Evolutionary conservation across 1,284 basidiomycete genomes (phyloP), one percentile per base, ranked within the genome.

Genomic region (Macrocybe sp.): DNA sequence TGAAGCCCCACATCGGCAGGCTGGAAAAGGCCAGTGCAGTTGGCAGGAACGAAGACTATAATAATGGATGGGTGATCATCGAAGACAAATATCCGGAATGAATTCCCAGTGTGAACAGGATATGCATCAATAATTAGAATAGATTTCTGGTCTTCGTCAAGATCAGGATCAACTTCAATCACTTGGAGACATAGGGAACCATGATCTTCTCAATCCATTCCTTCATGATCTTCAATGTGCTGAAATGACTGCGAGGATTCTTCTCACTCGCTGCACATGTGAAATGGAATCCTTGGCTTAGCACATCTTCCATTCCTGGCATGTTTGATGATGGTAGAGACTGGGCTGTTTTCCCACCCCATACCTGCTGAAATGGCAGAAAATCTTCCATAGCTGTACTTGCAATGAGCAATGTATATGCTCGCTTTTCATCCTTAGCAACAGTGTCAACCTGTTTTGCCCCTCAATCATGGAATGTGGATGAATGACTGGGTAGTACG

Each of bases 301-400:
- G 31, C 1, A 55, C 59, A n/a, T 57, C 52, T 1, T 32, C 29
- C 52, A 62, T 57, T 2, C 52, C 47, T 3, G 41, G 28, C 4
- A 56, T 56, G 7, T 40, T 34, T 2, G 11, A 10, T 1, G 33
- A 44, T 8, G 60, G 64, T 1, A 60, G 37, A 0, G 58, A 63
- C 2, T 14, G 7, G 7, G 43, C 7, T 0, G 57, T 52, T 14
- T 51, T 42, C 0, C 64, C 64, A 6, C 8, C 16, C 59, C 60
- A 67, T 11, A 67, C 51, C 2, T 56, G 54, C 44, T 68, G 64
- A 37, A 65, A 62, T 2, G 64, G 64, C n/a, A 65, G 52, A 14
- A 65, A 49, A 10, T 52, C 50, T 1, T 64, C 60, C 6, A 47
- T 45, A 0, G 56, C 43, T 1, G 59, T 58, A 32, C 55, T 62